These are phyloP conservation scores for Harrya chromipes DNA, from an alignment of 768 basidiomycete genomes.

Conservation along the genomic window DNA sequence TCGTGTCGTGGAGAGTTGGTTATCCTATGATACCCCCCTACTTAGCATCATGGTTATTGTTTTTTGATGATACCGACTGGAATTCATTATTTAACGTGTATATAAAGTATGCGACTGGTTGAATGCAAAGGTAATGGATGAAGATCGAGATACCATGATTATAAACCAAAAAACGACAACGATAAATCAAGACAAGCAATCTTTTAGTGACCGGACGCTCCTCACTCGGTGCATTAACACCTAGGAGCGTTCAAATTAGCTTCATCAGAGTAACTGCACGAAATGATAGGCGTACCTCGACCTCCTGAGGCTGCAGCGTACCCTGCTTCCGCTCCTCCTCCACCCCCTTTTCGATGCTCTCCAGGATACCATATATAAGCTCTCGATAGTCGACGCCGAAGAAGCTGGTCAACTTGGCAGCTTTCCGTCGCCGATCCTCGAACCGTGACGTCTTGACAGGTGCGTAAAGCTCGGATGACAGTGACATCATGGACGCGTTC, in stretches of 20 bases:
- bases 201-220: slow-evolving; percentile 26
- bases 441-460: slow-evolving; percentile 46
- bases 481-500: slow-evolving; percentile 57
- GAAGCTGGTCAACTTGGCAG: slow-evolving; percentile 83
- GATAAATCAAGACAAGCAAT: slow-evolving; percentile 11
- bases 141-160: neutral
- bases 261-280: neutral
- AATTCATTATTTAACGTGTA: slow-evolving; percentile 18
- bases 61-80: slow-evolving; percentile 11
- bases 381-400: slow-evolving; percentile 86
- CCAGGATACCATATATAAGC: slow-evolving; percentile 71
- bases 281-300: slow-evolving; percentile 50
- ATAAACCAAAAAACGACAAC: slow-evolving; percentile 5
- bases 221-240: slow-evolving; percentile 42
- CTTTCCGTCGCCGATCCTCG: slow-evolving; percentile 67
- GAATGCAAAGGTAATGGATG: slow-evolving; percentile 7
- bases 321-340: slow-evolving; percentile 67
- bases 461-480: slow-evolving; percentile 48
- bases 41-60: neutral
- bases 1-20: slow-evolving; percentile 81
- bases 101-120: slow-evolving; percentile 13
- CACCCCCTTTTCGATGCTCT: slow-evolving; percentile 75
- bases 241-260: slow-evolving; percentile 31
- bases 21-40: slow-evolving; percentile 44
- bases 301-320: slow-evolving; percentile 62